phyloP scores from a whole-genome alignment of 2,329 filamentous ascomycete species.

The Cytospora chrysosperma region DNA sequence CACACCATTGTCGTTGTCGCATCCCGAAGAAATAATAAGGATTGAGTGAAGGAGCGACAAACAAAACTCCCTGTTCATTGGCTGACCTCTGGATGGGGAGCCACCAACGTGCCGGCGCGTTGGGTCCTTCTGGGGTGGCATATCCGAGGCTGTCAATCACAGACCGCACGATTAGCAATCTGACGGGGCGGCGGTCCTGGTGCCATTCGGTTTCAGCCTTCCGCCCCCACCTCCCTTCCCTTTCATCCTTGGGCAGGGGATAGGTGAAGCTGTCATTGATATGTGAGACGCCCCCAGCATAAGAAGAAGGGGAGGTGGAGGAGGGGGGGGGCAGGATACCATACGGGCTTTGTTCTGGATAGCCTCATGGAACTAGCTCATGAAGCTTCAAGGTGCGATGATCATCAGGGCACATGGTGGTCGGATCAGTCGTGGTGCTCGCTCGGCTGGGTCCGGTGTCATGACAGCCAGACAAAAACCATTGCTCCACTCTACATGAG shows the following conservation, averaged over 20 bases:
- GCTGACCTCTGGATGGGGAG: neutral
- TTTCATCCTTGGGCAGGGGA: conserved; percentile 12
- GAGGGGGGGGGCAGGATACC: neutral
- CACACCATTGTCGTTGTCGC: neutral
- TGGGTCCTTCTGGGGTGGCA: neutral
- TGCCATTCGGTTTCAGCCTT: conserved; percentile 18
- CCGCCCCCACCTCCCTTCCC: neutral
- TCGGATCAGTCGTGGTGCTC: neutral
- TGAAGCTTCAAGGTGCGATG: neutral
- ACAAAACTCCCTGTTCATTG: neutral
- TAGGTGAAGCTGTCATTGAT: neutral
- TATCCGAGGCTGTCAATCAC: conserved; percentile 18
- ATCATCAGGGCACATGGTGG: conserved; percentile 1
- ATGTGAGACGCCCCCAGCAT: neutral
- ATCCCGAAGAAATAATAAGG: too few relatives aligned
- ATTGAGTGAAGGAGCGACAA: neutral
- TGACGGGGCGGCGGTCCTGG: conserved; percentile 18
- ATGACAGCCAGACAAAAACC: conserved; percentile 1
- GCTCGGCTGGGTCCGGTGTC: neutral
- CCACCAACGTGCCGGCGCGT: conserved; percentile 13
- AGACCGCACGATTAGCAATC: conserved; percentile 19
- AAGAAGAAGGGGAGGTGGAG: neutral
- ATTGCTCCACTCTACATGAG: conserved; percentile 17
- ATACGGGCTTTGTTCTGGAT: neutral
- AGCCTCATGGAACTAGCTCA: neutral